Conservation (phyloP, 768 basidiomycete genomes). For the Mycena haematopus region DNA sequence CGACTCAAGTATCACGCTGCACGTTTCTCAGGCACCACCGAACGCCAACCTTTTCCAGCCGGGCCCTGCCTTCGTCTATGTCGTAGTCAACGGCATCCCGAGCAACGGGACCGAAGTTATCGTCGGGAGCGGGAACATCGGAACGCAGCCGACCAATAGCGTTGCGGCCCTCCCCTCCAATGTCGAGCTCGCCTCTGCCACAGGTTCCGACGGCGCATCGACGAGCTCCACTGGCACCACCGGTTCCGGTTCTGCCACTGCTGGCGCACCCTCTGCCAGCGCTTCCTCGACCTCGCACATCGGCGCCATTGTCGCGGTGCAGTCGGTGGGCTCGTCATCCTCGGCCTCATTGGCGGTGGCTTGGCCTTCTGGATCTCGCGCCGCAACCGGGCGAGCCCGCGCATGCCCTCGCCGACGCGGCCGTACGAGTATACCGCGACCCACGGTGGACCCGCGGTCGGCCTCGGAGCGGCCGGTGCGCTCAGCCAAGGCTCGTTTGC, state of each 20-base stretch:
- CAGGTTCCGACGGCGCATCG: constrained; percentile 41
- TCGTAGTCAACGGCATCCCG: constrained; percentile 85
- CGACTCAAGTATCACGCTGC: constrained; percentile 76
- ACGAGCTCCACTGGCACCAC: constrained; percentile 26
- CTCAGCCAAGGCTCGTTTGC: constrained; percentile 4
- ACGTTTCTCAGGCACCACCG: constrained; percentile 84
- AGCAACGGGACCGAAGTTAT: constrained; percentile 78
- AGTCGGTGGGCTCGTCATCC: constrained; percentile 47
- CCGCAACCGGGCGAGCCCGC: constrained; percentile 66
- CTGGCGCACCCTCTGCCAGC: constrained; percentile 28
- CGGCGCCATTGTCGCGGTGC: constrained; percentile 46
- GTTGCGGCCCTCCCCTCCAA: constrained; percentile 56
- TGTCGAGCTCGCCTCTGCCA: constrained; percentile 50
- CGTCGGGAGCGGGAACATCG: constrained; percentile 82
- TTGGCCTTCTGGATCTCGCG: constrained; percentile 62
- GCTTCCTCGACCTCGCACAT: constrained; percentile 23
- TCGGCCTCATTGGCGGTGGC: constrained; percentile 47
- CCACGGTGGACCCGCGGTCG: constrained; percentile 12
- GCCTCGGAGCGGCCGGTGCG: constrained; percentile 25
- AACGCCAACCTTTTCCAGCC: constrained; percentile 85
- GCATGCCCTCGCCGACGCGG: constrained; percentile 46
- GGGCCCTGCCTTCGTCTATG: constrained; percentile 84
- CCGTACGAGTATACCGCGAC: constrained; percentile 27
- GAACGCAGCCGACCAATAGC: constrained; percentile 61
- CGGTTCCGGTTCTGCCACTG: constrained; percentile 7